Evolutionary conservation across 306 rosid species (phyloP).

Genomic region (Quillaja saponaria): DNA sequence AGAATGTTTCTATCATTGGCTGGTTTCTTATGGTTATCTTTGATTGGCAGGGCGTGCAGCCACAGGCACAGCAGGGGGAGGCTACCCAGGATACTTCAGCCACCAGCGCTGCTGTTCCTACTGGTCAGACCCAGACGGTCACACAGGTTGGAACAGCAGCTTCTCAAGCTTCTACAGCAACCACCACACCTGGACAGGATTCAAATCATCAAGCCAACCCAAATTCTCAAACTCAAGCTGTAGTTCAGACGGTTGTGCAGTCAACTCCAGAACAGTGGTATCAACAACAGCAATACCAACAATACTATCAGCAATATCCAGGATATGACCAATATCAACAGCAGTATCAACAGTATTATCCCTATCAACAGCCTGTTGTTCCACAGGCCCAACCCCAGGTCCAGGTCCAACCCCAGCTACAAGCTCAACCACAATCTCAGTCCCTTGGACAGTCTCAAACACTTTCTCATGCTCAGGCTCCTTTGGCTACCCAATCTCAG

Average conservation of each 20-base stretch:
- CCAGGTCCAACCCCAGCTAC: constrained; percentile 44
- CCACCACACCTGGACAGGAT: constrained; percentile 59
- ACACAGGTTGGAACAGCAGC: constrained; percentile 41
- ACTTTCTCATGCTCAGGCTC: constrained; percentile 31
- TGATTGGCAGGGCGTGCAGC: constrained; percentile 68
- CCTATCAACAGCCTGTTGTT: constrained; percentile 70
- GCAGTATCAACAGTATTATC: constrained; percentile 84
- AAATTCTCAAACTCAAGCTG: constrained; percentile 63
- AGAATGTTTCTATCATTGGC: constrained; percentile 12
- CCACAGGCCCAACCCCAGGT: constrained; percentile 45
- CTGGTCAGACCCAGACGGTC: constrained; percentile 54
- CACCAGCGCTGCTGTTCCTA: constrained; percentile 42
- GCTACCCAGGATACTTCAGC: constrained; percentile 52
- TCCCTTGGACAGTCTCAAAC: constrained; percentile 35
- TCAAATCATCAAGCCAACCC: constrained; percentile 51
- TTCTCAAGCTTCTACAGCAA: constrained; percentile 52
- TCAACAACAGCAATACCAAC: constrained; percentile 92
- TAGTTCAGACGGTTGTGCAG: constrained; percentile 51
- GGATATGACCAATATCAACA: constrained; percentile 90
- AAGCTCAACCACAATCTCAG: constrained; percentile 40
- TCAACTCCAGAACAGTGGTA: constrained; percentile 83
- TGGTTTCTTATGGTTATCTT: constrained; percentile 30
- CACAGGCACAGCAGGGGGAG: constrained; percentile 64
- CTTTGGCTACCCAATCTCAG: constrained; percentile 52
- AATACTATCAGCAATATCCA: constrained; percentile 88